These are phyloP conservation scores for Aspergillus glaucus DNA, from an alignment of 2,329 filamentous ascomycete genomes.

Conservation along the genomic window DNA sequence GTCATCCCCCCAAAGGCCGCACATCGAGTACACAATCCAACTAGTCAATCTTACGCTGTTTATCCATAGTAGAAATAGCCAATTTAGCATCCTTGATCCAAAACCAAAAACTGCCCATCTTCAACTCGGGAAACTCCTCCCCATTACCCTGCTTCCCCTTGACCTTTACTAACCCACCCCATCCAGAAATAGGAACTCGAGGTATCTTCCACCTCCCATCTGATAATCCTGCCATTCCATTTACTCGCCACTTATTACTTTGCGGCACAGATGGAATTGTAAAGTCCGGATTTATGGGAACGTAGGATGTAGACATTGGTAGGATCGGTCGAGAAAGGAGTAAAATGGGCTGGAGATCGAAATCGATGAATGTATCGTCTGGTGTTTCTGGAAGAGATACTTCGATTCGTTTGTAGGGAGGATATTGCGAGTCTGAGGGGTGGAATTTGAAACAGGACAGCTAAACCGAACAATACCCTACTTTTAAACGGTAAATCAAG, in stretches of 20 bases:
- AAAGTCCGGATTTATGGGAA: not conserved
- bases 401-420: not conserved
- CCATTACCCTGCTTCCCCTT: not conserved
- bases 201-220: not conserved
- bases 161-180: not conserved
- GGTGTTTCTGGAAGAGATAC: not conserved
- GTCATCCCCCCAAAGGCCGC: no score
- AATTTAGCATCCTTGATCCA: not conserved
- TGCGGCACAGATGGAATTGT: not conserved
- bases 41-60: no score
- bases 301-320: slow-evolving; percentile 5
- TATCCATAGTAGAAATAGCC: not conserved
- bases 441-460: not conserved
- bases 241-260: not conserved
- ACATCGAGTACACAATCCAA: no score
- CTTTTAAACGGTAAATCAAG: no score
- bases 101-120: not conserved
- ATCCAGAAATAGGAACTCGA: not conserved
- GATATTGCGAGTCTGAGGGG: not conserved
- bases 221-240: not conserved
- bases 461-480: no score
- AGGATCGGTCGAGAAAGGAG: slow-evolving; percentile 6
- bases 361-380: not conserved
- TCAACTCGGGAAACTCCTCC: not conserved
- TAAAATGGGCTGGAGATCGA: slow-evolving; percentile 8